phyloP scores from a whole-genome alignment of 1,139 yeast genomes.

The Geotrichum klebahnii region DNA sequence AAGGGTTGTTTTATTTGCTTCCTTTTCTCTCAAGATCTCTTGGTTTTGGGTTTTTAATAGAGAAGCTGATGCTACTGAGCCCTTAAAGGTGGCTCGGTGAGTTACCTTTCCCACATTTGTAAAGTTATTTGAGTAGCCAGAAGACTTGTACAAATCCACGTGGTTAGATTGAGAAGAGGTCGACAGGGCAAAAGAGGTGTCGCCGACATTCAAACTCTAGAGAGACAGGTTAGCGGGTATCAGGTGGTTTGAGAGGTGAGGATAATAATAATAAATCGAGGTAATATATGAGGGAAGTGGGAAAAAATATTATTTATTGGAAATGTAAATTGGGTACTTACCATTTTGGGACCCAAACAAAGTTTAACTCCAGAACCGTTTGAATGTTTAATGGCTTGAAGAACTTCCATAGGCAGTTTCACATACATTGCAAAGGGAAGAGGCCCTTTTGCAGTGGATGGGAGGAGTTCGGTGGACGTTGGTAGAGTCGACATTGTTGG shows the following conservation, averaged over 20 bases:
- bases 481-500: not conserved
- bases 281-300: no score
- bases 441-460: not conserved
- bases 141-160: slow-evolving; percentile 9
- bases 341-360: not conserved
- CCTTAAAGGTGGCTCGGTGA: slow-evolving; percentile 27
- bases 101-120: slow-evolving; percentile 28
- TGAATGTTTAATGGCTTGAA: slow-evolving; percentile 25
- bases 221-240: slow-evolving; percentile 1
- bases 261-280: no score
- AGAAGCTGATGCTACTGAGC: slow-evolving; percentile 22
- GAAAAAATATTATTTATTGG: not conserved
- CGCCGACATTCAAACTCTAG: slow-evolving; percentile 22
- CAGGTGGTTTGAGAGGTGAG: not conserved
- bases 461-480: not conserved
- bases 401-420: slow-evolving; percentile 32
- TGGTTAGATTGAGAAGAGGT: slow-evolving; percentile 8
- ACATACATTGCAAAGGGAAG: slow-evolving; percentile 31
- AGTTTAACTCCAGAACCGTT: slow-evolving; percentile 2
- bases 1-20: slow-evolving; percentile 29
- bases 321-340: not conserved
- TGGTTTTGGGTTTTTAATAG: slow-evolving; percentile 28
- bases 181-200: slow-evolving; percentile 8
- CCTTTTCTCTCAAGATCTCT: slow-evolving; percentile 26
- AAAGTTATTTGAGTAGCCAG: slow-evolving; percentile 16